Evolutionary conservation across 176 grass and related monocot species (phyloP).

Genomic region (Phoenix dactylifera): DNA sequence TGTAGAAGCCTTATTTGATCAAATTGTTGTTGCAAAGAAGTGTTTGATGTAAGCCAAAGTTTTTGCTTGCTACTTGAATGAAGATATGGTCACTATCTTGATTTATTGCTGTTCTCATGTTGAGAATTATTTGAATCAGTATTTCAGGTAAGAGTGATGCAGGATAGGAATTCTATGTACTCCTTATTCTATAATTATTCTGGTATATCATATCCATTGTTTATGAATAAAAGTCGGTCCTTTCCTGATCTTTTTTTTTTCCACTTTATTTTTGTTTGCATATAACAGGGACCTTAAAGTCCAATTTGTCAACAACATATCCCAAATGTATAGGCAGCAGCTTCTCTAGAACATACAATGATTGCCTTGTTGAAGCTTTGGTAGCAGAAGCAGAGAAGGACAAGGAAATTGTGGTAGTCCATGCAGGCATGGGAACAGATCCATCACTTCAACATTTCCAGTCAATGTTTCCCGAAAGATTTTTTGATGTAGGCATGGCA

Average conservation of each 20-base stretch:
- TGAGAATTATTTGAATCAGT: no score
- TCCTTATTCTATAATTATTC: no score
- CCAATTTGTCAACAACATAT: constrained; percentile 8
- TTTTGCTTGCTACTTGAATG: no score
- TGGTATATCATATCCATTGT: no score
- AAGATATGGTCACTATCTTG: no score
- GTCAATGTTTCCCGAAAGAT: constrained; percentile 63
- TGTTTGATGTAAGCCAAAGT: no score
- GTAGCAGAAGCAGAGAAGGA: constrained; percentile 65
- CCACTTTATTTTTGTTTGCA: neutral
- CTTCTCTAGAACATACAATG: constrained; percentile 59
- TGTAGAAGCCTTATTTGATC: no score
- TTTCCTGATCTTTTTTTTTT: neutral
- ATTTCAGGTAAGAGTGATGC: no score
- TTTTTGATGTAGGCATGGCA: constrained; percentile 63
- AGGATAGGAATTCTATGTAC: no score
- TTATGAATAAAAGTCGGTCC: no score
- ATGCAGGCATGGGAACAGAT: constrained; percentile 62
- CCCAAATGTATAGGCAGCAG: neutral
- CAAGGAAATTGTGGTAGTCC: constrained; percentile 50
- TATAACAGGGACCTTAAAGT: constrained; percentile 11
- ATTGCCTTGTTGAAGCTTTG: constrained; percentile 49
- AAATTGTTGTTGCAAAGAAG: no score
- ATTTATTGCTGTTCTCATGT: no score
- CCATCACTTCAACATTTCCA: constrained; percentile 50